Conservation (phyloP, 176 grass and related monocot species). For the Guadua angustifolia region DNA sequence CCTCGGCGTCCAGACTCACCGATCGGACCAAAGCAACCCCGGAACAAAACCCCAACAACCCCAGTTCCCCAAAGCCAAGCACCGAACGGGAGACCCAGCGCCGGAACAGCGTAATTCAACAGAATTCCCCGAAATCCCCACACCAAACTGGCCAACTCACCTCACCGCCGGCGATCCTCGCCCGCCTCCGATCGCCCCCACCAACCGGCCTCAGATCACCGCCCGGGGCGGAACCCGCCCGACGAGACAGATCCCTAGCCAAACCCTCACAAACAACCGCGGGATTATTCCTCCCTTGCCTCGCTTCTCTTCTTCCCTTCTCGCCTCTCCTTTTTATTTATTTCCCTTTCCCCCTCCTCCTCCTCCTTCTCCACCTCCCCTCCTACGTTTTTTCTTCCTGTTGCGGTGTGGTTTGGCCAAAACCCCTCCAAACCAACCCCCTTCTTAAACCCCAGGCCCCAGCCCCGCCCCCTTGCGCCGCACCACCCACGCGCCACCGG, state of each 20-base stretch:
- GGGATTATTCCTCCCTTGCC: conserved; percentile 37
- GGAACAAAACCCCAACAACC: neutral
- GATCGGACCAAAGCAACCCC: neutral
- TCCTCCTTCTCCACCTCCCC: neutral
- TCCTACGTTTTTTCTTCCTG: conserved; percentile 41
- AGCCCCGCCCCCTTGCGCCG: conserved; percentile 45
- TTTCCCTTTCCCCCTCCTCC: neutral
- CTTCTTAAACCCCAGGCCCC: conserved; percentile 51
- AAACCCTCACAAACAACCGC: neutral
- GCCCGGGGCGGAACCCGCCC: neutral
- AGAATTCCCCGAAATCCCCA: conserved; percentile 30
- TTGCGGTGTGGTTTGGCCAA: conserved; percentile 72
- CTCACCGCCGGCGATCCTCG: conserved; percentile 44
- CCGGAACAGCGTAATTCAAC: conserved; percentile 33
- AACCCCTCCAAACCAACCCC: conserved; percentile 88
- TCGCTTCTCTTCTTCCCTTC: neutral
- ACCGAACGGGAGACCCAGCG: neutral
- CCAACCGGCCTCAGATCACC: conserved; percentile 37
- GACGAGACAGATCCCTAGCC: conserved; percentile 32
- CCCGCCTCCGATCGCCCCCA: conserved; percentile 43
- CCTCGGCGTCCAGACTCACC: neutral
- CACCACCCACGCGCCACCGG: conserved; percentile 49
- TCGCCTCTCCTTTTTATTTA: conserved; percentile 49
- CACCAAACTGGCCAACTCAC: conserved; percentile 37
- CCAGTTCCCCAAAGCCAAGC: conserved; percentile 3